A percentile compares a stretch with the other conserved stretches of the same genome.
Conservation (phyloP, 495 filamentous ascomycete genomes). For the Pyronema domesticum region DNA sequence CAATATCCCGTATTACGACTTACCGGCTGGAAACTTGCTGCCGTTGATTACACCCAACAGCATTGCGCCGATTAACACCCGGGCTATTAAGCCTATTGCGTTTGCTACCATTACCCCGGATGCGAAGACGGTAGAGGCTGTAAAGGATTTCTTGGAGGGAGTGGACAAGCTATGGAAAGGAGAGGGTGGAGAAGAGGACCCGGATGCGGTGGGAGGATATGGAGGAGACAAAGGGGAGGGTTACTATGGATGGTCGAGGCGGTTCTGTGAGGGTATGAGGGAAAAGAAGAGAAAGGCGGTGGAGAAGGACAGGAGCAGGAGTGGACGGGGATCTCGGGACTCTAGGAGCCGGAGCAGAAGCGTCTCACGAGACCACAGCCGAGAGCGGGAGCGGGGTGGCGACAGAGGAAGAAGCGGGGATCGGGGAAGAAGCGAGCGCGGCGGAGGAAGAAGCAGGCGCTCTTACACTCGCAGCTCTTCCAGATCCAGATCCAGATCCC, state of each 20-base stretch:
- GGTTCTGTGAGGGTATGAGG: conserved; percentile 71
- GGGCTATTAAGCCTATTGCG: conserved; percentile 55
- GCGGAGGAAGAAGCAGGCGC: background rate
- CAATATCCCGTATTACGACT: conserved; percentile 60
- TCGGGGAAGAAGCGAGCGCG: no score
- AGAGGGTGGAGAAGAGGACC: conserved; percentile 32
- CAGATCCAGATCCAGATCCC: background rate
- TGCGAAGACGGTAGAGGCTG: conserved; percentile 40
- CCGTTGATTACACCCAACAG: conserved; percentile 64
- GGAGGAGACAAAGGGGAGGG: conserved; percentile 39
- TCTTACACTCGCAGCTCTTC: background rate
- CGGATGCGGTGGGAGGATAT: conserved; percentile 57
- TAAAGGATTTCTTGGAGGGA: conserved; percentile 51
- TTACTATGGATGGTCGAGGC: conserved; percentile 74
- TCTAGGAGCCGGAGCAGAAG: conserved; percentile 1
- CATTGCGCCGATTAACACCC: conserved; percentile 49
- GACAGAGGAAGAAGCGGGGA: conserved; percentile 3
- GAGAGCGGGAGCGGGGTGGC: conserved; percentile 5
- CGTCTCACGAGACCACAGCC: conserved; percentile 1
- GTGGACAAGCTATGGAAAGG: conserved; percentile 44
- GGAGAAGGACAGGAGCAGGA: conserved; percentile 6
- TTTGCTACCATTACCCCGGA: conserved; percentile 56
- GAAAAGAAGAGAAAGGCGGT: conserved; percentile 31
- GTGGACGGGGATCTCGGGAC: conserved; percentile 2
- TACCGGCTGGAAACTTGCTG: conserved; percentile 68